These are phyloP conservation scores for Solanum lycopersicoides DNA, from an alignment of 257 asterid species.

Conservation along the genomic window DNA sequence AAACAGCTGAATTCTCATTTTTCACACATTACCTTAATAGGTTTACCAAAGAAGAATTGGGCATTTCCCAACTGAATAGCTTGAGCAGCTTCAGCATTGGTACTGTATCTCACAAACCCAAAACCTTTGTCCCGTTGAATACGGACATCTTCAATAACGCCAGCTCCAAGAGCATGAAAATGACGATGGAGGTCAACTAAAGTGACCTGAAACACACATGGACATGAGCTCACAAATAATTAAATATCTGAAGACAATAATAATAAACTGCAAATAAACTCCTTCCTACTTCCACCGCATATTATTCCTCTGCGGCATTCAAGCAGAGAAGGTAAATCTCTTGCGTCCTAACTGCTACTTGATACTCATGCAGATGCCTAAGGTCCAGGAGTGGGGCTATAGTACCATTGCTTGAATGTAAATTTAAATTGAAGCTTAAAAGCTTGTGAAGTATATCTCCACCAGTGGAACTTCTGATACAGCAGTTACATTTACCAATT, in stretches of 20 bases:
- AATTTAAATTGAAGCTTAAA: background rate
- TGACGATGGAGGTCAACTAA: slow-evolving; percentile 63
- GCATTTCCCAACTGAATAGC: slow-evolving; percentile 85
- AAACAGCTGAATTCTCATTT: background rate
- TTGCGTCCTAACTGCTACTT: background rate
- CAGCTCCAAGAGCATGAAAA: slow-evolving; percentile 65
- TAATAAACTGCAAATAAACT: background rate
- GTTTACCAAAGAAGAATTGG: slow-evolving; percentile 45
- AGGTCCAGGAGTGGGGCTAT: background rate
- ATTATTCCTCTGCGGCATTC: background rate
- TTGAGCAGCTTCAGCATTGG: slow-evolving; percentile 77
- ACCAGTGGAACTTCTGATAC: background rate
- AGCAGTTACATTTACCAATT: background rate
- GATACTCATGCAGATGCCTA: background rate
- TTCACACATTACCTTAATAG: slow-evolving; percentile 37
- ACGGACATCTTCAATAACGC: slow-evolving; percentile 77
- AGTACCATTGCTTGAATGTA: background rate
- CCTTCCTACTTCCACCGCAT: background rate
- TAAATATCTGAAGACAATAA: background rate
- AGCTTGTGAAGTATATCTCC: background rate
- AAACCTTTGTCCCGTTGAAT: slow-evolving; percentile 84
- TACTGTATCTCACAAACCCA: slow-evolving; percentile 78
- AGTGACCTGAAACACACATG: slow-evolving; percentile 38
- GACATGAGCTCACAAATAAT: background rate
- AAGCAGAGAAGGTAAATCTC: background rate